Evolutionary conservation across 163 green algal genomes (phyloP).

Genomic region (Scenedesmus sp.): DNA sequence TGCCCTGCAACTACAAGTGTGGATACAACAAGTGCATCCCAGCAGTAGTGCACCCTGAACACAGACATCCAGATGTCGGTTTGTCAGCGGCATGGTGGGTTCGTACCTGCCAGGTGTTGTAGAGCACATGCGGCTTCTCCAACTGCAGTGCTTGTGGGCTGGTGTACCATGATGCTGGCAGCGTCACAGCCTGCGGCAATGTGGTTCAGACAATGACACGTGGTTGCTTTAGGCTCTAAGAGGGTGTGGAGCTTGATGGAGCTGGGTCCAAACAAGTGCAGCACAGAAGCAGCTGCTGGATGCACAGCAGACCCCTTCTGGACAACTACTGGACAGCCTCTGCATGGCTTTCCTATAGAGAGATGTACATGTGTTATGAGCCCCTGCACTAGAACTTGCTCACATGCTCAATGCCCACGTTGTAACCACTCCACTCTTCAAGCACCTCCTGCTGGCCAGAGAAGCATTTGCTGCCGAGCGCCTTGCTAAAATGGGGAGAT

Average conservation of each 20-base stretch:
- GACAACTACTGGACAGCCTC: no score
- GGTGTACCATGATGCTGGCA: constrained; percentile 60
- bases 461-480: background rate
- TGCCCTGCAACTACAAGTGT: no score
- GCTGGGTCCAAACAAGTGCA: no score
- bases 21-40: no score
- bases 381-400: background rate
- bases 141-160: constrained; percentile 3
- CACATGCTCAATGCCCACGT: background rate
- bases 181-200: constrained; percentile 52
- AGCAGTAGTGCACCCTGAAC: no score
- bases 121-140: constrained; percentile 54
- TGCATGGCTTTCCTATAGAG: no score
- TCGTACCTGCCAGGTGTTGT: constrained; percentile 53
- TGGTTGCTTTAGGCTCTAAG: no score
- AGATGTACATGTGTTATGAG: no score
- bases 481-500: background rate
- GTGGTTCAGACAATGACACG: background rate
- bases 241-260: background rate
- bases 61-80: no score
- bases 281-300: background rate
- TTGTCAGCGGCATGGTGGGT: background rate
- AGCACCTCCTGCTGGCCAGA: background rate
- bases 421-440: background rate
- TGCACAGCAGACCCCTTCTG: no score